phyloP scores from a whole-genome alignment of 139 green algal genomes.

The Auxenochlorella protothecoides region DNA sequence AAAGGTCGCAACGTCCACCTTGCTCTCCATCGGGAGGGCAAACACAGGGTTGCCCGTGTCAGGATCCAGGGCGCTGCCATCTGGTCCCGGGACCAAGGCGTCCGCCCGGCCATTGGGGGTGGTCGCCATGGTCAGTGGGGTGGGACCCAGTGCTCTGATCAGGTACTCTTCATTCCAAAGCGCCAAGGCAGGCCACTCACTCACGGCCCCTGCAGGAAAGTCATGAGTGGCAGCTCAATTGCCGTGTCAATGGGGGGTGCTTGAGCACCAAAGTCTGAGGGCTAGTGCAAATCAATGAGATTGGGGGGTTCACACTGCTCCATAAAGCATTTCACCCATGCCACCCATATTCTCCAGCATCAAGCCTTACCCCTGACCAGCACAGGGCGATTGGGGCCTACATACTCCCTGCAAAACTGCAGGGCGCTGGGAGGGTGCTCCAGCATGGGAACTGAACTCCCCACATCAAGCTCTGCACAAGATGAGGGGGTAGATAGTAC shows the following conservation, averaged over 20 bases:
- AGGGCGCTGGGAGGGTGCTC: conserved; percentile 1
- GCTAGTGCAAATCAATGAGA: not conserved
- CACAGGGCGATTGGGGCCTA: conserved; percentile 17
- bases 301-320: not conserved
- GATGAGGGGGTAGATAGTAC: not conserved
- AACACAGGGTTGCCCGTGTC: conserved; percentile 2
- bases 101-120: conserved; percentile 30
- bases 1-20: not conserved
- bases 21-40: not conserved
- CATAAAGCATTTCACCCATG: not conserved
- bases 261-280: not conserved
- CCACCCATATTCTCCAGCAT: not conserved
- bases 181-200: conserved; percentile 9
- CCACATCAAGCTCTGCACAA: conserved; percentile 20
- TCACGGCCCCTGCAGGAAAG: not conserved
- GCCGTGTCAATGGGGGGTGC: not conserved
- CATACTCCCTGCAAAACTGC: conserved; percentile 22
- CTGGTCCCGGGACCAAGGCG: not conserved
- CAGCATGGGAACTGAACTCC: conserved; percentile 4
- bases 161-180: conserved; percentile 18
- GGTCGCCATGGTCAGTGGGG: conserved; percentile 17
- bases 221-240: conserved; percentile 1
- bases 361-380: conserved; percentile 5
- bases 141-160: not conserved
- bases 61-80: no score